Conservation (phyloP, 1,284 basidiomycete genomes). For the Cutaneotrichosporon mucoides region DNA sequence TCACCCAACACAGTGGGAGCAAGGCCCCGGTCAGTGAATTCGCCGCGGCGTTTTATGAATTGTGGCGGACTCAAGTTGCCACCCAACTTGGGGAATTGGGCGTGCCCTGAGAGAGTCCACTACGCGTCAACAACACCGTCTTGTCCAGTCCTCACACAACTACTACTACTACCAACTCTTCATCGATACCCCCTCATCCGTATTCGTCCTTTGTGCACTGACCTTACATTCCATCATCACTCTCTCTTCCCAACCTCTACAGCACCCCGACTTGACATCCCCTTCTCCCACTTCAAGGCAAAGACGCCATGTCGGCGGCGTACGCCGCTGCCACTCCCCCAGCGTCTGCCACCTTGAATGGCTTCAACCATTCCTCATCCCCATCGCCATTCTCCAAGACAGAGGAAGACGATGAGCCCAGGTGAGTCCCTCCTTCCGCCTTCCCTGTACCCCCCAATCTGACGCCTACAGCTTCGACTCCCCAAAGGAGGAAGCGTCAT, state of each 20-base stretch:
- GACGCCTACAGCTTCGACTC: slow-evolving; percentile 40
- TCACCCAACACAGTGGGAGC: not conserved
- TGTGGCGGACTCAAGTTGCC: not conserved
- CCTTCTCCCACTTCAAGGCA: not conserved
- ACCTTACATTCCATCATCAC: not conserved
- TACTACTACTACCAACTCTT: not conserved
- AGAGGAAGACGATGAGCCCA: slow-evolving; percentile 34
- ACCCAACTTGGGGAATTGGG: not conserved
- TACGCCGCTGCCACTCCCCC: not conserved
- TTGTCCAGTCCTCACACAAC: too few relatives aligned
- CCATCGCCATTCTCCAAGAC: not conserved
- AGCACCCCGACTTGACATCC: not conserved
- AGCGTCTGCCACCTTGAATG: not conserved
- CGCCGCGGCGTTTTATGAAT: slow-evolving; percentile 2
- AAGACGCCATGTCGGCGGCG: not conserved
- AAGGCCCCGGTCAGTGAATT: not conserved
- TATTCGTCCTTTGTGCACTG: not conserved
- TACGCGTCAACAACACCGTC: not conserved
- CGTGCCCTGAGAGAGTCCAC: not conserved
- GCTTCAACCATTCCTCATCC: not conserved
- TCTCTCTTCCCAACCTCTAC: not conserved
- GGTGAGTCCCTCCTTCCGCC: slow-evolving; percentile 8
- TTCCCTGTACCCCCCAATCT: not conserved
- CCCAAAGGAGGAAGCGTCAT: slow-evolving; percentile 48
- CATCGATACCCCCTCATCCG: not conserved